Base-by-base conservation (phyloP, 2,329 filamentous ascomycete species). In the Trichophyton verrucosum region DNA sequence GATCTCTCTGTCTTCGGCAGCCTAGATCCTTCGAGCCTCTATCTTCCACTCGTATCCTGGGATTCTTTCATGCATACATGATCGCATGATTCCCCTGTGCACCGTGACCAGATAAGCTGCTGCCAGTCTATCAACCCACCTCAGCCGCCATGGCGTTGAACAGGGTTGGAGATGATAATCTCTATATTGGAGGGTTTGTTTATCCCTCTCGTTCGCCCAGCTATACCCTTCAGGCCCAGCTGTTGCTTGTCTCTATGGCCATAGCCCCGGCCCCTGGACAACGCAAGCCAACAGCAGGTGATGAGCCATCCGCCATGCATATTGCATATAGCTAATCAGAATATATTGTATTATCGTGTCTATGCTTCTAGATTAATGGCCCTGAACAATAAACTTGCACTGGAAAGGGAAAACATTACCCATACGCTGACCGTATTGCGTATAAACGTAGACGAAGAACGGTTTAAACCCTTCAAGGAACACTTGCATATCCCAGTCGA, bases 381-480 rank as follows among this genome's bases (percentile, higher is more conserved):
- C 47, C 77, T 96, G 64, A 85, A 86, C 62, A 85, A 87, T 63
- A 85, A 85, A 63, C 81, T 86, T 60, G 81, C 85, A 40, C 79
- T 97, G 57, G 76, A 82, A 65, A 82, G 87, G 64, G 83, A 85
- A 66, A 85, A 86, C 65, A 90, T 99, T 72, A 95, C 91, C 2
- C 91, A 96, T 74, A 82, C 97, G 33, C 79, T 97, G n/a, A 95
- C 91, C 3, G 88, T 94, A 46, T 74, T 92, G 63, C 82, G 83
- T 55, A 80, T 86, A 66, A 80, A 82, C 49, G 74, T 82, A 57
- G 77, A 82, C 66, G 74, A 80, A 66, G 76, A 77, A 62, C 78
- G 80, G 46, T 85, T 83, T 69, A 79, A 82, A 64, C 78, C 80
- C 47, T 90, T 85, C 71, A 76, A 85, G 65, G 87, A 91, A 69